Percentiles rank a stretch among this genome's conserved stretches.
Evolutionary conservation across 139 green algal species (phyloP).

Genomic region (Chlorella sp.): DNA sequence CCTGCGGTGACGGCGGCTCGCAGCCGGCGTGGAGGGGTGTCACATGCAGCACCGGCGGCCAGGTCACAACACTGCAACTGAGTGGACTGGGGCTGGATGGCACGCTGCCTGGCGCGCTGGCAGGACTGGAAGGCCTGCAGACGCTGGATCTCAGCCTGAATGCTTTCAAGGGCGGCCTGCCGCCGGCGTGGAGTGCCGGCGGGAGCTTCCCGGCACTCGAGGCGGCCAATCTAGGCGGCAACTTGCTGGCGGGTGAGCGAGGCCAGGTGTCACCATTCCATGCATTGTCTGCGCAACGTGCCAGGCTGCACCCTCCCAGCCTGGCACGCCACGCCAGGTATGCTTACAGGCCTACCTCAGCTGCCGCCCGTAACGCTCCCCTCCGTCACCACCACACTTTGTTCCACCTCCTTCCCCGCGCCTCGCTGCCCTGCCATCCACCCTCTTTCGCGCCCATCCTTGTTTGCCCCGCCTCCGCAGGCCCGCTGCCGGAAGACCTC

Average conservation of each 20-base stretch:
- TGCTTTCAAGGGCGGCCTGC: not conserved
- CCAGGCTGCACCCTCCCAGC: not conserved
- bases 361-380: too few species aligned
- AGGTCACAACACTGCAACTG: not conserved
- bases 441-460: not conserved
- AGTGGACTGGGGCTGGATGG: slow-evolving; percentile 24
- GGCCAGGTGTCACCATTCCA: not conserved
- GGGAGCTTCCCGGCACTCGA: not conserved
- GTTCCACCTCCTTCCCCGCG: not conserved
- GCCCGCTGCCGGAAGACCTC: not conserved
- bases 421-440: not conserved
- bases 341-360: too few species aligned
- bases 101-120: slow-evolving; percentile 27
- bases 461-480: not conserved
- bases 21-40: not conserved
- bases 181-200: not conserved
- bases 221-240: not conserved
- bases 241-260: slow-evolving; percentile 7
- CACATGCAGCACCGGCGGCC: not conserved
- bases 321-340: not conserved
- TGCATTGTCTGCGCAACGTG: not conserved
- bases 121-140: slow-evolving; percentile 13
- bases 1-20: not conserved
- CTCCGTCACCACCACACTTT: not conserved
- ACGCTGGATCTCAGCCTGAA: slow-evolving; percentile 23